Evolutionary conservation across 192 early-diverging fungal species (phyloP).

Genomic region (Dispira parvispora): DNA sequence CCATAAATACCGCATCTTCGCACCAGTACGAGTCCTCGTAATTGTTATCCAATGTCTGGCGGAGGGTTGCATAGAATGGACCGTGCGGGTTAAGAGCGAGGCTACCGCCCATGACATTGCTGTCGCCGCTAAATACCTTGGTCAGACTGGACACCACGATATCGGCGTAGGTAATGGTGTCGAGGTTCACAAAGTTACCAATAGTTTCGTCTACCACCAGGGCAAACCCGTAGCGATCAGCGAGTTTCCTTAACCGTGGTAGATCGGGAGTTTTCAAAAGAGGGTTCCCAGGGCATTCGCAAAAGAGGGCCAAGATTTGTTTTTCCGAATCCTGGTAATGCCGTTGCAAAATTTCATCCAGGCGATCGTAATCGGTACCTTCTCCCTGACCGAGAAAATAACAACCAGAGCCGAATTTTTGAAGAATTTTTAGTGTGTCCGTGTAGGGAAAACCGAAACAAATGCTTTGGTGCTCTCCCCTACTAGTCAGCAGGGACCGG

Average conservation of each 20-base stretch:
- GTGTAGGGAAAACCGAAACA: conserved; percentile 95
- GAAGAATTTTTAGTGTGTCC: conserved; percentile 90
- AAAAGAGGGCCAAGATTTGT: conserved; percentile 63
- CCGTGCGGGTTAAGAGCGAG: conserved; percentile 60
- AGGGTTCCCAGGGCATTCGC: conserved; percentile 92
- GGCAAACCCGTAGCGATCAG: conserved; percentile 56
- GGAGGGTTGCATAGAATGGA: conserved; percentile 34
- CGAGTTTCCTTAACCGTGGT: conserved; percentile 48
- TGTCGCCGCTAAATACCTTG: conserved; percentile 90
- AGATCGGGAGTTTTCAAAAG: conserved; percentile 72
- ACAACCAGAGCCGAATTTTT: conserved; percentile 75
- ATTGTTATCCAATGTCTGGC: conserved; percentile 29
- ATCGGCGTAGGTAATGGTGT: conserved; percentile 61
- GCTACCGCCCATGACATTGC: conserved; percentile 94
- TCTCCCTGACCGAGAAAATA: conserved; percentile 79
- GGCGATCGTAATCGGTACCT: conserved; percentile 46
- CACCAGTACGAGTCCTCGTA: conserved; percentile 79
- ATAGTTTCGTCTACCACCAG: conserved; percentile 91
- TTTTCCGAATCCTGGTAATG: conserved; percentile 21
- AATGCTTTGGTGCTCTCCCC: conserved; percentile 46
- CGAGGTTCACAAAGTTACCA: conserved; percentile 83
- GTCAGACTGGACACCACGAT: conserved; percentile 82
- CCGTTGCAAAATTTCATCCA: conserved; percentile 41
- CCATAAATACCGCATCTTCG: conserved; percentile 89
- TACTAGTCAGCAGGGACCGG: conserved; percentile 31